Evolutionary conservation across 768 basidiomycete species (phyloP), one percentile per base, ranked within the genome.

Genomic region (Epithele typhae): DNA sequence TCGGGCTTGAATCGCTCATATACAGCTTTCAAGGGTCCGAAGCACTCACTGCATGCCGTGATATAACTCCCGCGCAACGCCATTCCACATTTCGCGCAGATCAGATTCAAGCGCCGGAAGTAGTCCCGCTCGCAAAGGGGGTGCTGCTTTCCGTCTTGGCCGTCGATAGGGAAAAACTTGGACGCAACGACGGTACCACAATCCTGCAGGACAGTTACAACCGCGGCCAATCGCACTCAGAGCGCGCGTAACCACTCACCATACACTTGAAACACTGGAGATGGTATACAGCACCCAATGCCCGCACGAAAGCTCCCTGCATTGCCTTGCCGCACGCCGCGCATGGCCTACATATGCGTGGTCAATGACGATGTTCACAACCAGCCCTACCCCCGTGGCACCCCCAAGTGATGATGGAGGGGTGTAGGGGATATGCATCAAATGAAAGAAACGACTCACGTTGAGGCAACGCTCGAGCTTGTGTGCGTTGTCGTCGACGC

Each of bases 71-170:
- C 95, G 60, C 96, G 76, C 50, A 99, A 68, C 33, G 96, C 96
- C 73, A 86, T 82, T 35, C 87, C 85, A 67, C 96, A 99, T 68
- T 96, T 95, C 38, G 86, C 90, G 65, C 96, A 99, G 52, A 99
- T 93, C 59, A 99, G 78, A 68, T 92, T 92, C 44, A 99, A 77
- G 46, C 96, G 81, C 56, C 92, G 82, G 68, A 99, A 99, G 68
- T 97, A 99, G 65, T 99, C 96, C 51, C 90, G 79, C 73, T 99
- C 96, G 67, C 96, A 99, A n/a, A 99, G 78, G 23, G 96, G 95
- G 51, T 86, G 82, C 59, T 92, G 93, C 63, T 80, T 86, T 51
- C 86, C 82, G 59, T 92, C 92, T 37, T 82, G 75, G 1, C 92
- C 91, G 60, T 98, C 95, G 59, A 98, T 90, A 17, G 96, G 95